phyloP scores from a whole-genome alignment of 2,329 filamentous ascomycete genomes.

The Aspergillus cejpii region DNA sequence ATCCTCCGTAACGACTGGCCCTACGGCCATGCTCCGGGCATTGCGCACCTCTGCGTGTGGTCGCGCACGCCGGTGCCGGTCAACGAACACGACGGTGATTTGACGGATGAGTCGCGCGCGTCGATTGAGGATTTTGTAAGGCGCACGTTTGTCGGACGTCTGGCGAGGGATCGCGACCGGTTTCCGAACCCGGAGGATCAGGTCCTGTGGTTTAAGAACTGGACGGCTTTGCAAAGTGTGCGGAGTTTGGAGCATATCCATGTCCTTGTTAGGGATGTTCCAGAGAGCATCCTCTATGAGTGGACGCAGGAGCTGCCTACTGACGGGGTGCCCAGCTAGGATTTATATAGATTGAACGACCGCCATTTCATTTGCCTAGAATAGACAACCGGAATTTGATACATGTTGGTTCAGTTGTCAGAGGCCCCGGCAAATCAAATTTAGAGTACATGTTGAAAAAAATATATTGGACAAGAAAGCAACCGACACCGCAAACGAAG shows the following conservation, averaged over 20 bases:
- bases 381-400: no score
- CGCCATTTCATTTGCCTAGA: background rate
- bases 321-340: background rate
- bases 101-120: constrained; percentile 45
- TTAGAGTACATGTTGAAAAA: constrained; percentile 4
- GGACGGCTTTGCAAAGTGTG: constrained; percentile 55
- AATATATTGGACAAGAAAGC: constrained; percentile 6
- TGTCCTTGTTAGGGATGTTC: constrained; percentile 47
- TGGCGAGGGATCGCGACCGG: constrained; percentile 32
- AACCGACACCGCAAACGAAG: background rate
- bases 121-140: constrained; percentile 47
- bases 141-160: constrained; percentile 43
- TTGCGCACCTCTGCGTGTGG: constrained; percentile 55
- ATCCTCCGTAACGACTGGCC: constrained; percentile 59
- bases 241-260: constrained; percentile 53
- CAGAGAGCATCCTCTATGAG: constrained; percentile 39
- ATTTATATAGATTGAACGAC: background rate
- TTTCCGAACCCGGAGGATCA: constrained; percentile 35
- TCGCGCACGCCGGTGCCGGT: constrained; percentile 46
- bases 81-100: constrained; percentile 42
- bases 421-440: background rate
- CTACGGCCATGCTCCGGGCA: constrained; percentile 51
- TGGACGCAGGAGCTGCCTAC: constrained; percentile 37
- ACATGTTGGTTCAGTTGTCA: no score
- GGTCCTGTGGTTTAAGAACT: constrained; percentile 61